phyloP scores from a whole-genome alignment of 805 yeast genomes.

The Metschnikowia dekortorum region DNA sequence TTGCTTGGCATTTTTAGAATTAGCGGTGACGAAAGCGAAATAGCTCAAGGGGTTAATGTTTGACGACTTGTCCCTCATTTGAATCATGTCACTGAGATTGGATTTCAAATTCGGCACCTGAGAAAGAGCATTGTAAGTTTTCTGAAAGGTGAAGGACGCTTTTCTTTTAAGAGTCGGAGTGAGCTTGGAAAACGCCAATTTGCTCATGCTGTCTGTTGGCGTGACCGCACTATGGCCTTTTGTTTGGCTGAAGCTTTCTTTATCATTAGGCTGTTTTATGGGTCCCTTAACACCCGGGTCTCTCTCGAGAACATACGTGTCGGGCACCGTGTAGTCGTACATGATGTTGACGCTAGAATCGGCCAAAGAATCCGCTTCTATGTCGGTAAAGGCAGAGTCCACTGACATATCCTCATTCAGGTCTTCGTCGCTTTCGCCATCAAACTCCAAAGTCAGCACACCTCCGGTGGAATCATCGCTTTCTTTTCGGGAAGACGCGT shows the following conservation, averaged over 20 bases:
- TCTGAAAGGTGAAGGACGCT: slow-evolving; percentile 10
- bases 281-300: slow-evolving; percentile 2
- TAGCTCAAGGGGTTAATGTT: slow-evolving; percentile 43
- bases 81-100: slow-evolving; percentile 39
- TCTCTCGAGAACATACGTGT: slow-evolving; percentile 12
- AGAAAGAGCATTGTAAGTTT: slow-evolving; percentile 11
- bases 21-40: slow-evolving; percentile 35
- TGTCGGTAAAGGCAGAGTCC: slow-evolving; percentile 43
- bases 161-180: slow-evolving; percentile 6
- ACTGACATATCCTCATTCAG: slow-evolving; percentile 25
- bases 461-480: neutral
- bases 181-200: neutral
- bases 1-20: slow-evolving; percentile 13
- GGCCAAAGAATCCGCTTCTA: slow-evolving; percentile 36
- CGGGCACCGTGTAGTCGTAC: slow-evolving; percentile 18
- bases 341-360: slow-evolving; percentile 20
- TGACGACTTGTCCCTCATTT: slow-evolving; percentile 29
- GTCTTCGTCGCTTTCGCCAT: slow-evolving; percentile 22
- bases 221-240: slow-evolving; percentile 1
- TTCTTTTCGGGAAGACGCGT: neutral
- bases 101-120: slow-evolving; percentile 5
- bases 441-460: slow-evolving; percentile 1
- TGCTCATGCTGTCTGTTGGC: neutral
- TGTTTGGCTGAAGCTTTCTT: neutral
- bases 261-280: neutral